Conservation (phyloP, 257 asterid genomes). For the Plantago major region DNA sequence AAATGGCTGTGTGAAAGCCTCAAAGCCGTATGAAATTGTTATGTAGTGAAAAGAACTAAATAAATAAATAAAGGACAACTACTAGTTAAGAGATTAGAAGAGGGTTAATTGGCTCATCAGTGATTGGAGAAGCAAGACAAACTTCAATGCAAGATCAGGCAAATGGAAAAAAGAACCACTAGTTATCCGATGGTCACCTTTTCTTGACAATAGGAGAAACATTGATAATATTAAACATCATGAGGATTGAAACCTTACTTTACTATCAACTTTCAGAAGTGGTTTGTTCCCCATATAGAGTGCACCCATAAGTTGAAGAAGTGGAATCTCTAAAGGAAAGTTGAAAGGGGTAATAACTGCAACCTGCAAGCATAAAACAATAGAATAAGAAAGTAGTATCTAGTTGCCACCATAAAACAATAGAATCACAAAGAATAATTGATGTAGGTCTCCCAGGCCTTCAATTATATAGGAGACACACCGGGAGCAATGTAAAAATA, state of each 20-base stretch:
- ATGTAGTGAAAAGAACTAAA: no score
- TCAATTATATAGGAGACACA: neutral
- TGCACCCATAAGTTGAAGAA: slow-evolving; percentile 98
- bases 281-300: slow-evolving; percentile 99
- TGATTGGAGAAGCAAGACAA: neutral
- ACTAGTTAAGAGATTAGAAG: no score
- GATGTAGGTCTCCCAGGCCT: neutral
- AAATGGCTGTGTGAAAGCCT: neutral
- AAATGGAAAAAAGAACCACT: neutral
- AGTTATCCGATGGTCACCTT: neutral
- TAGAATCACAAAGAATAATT: neutral
- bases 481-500: neutral
- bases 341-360: slow-evolving; percentile 89
- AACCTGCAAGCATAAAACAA: slow-evolving; percentile 41
- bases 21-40: neutral
- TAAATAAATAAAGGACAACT: neutral
- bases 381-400: neutral
- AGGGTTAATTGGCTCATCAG: neutral
- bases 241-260: slow-evolving; percentile 36
- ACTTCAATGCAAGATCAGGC: neutral
- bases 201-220: neutral
- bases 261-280: slow-evolving; percentile 91
- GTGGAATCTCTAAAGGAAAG: slow-evolving; percentile 93
- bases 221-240: neutral
- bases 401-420: slow-evolving; percentile 15